phyloP scores from a whole-genome alignment of 148 eudicot genomes.

The Pharnaceum exiguum region DNA sequence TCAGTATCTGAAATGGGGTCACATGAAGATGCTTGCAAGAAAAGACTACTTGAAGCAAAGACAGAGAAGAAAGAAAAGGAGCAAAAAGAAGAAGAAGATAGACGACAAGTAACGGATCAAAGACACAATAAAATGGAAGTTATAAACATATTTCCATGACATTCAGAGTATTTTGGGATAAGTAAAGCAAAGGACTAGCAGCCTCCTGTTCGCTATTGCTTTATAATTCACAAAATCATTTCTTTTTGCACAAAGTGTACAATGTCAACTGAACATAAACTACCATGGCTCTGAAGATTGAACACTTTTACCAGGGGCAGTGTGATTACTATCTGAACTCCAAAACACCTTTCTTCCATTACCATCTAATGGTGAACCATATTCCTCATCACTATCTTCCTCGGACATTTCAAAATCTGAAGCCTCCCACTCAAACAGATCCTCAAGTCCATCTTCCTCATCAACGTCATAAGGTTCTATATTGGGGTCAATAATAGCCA shows the following conservation, averaged over 20 bases:
- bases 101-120: no score
- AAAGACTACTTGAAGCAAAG: no score
- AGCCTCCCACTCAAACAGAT: constrained; percentile 45
- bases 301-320: constrained; percentile 2
- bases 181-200: no score
- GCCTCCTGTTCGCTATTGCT: no score
- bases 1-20: no score
- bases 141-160: neutral
- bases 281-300: constrained; percentile 57
- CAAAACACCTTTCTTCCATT: constrained; percentile 38
- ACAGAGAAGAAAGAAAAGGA: no score
- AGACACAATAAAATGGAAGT: no score
- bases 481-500: constrained; percentile 23
- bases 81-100: no score
- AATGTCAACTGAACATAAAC: constrained; percentile 7
- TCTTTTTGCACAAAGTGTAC: neutral
- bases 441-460: constrained; percentile 48
- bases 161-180: no score
- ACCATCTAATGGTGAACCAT: constrained; percentile 14
- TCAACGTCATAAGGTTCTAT: constrained; percentile 24
- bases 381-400: constrained; percentile 26
- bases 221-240: no score
- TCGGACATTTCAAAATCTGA: constrained; percentile 32
- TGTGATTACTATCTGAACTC: constrained; percentile 31
- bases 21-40: no score